Percentiles rank a stretch among this genome's conserved stretches.
phyloP scores from a whole-genome alignment of 1,139 yeast species.

The Dujonia santamariae region DNA sequence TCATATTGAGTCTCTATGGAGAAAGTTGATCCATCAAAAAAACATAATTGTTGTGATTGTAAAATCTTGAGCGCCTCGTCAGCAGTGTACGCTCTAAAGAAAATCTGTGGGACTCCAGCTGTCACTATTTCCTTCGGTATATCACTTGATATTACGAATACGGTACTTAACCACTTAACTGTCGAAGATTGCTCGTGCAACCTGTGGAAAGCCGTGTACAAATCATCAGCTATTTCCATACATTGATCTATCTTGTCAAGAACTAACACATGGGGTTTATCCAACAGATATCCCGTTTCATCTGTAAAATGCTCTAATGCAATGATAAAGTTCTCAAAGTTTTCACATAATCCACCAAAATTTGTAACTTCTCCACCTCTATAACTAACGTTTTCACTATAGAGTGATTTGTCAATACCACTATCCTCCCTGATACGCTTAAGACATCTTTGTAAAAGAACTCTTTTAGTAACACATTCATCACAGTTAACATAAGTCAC shows the following conservation, averaged over 20 bases:
- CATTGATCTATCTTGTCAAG: constrained; percentile 59
- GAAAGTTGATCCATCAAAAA: constrained; percentile 14
- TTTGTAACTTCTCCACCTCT: constrained; percentile 18
- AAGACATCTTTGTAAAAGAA: constrained; percentile 38
- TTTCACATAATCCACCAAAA: constrained; percentile 34
- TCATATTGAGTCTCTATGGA: constrained; percentile 10
- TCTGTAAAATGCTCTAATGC: constrained; percentile 37
- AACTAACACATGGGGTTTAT: constrained; percentile 49
- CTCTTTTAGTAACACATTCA: constrained; percentile 35
- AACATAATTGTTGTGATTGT: constrained; percentile 22
- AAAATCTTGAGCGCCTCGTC: constrained; percentile 39
- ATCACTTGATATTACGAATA: constrained; percentile 36
- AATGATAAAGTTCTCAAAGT: constrained; percentile 43
- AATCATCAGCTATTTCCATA: constrained; percentile 44
- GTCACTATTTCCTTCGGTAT: constrained; percentile 48
- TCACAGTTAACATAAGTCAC: constrained; percentile 34
- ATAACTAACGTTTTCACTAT: constrained; percentile 14
- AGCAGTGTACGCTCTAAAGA: constrained; percentile 45
- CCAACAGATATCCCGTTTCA: constrained; percentile 26
- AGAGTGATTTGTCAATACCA: constrained; percentile 16
- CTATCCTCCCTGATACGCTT: constrained; percentile 27
- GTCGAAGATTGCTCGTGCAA: constrained; percentile 41
- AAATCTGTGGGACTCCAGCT: constrained; percentile 46
- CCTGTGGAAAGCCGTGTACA: constrained; percentile 46
- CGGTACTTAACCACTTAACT: constrained; percentile 27